Conservation (phyloP, 1,284 basidiomycete species). For the Mycosarcoma maydis region DNA sequence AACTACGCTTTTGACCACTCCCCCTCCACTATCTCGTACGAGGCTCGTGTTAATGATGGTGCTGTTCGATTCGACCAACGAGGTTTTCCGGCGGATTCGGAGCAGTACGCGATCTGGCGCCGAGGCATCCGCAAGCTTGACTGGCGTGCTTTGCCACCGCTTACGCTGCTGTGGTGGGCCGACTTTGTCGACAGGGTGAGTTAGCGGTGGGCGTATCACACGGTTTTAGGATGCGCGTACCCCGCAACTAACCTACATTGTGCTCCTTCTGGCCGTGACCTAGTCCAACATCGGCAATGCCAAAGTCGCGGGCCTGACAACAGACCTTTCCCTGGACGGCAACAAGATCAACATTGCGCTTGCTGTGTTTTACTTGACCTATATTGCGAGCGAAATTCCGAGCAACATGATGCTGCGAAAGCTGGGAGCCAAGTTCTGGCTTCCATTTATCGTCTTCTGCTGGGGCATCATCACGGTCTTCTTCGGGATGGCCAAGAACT, state of each 20-base stretch:
- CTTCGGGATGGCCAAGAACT: constrained; percentile 73
- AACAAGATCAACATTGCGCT: constrained; percentile 43
- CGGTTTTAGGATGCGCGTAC: no score
- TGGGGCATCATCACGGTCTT: constrained; percentile 74
- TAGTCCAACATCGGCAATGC: constrained; percentile 54
- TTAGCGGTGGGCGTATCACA: no score
- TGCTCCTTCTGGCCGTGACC: background rate
- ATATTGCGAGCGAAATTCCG: constrained; percentile 57
- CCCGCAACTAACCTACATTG: no score
- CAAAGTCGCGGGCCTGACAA: constrained; percentile 44
- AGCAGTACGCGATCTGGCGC: constrained; percentile 19
- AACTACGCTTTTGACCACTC: constrained; percentile 3
- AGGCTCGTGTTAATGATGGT: background rate
- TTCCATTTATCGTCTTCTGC: constrained; percentile 72
- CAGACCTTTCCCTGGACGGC: constrained; percentile 41
- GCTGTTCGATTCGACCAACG: constrained; percentile 6
- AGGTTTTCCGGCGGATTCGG: constrained; percentile 18
- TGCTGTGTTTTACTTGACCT: constrained; percentile 52
- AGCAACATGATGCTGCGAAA: constrained; percentile 64
- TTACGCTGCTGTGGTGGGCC: constrained; percentile 38
- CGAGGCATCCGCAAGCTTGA: constrained; percentile 50
- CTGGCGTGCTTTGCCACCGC: constrained; percentile 46
- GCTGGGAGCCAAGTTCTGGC: constrained; percentile 56
- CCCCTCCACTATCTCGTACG: background rate
- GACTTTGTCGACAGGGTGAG: constrained; percentile 47